Evolutionary conservation across 768 basidiomycete species (phyloP).

Genomic region (Tephrocybe sp.): DNA sequence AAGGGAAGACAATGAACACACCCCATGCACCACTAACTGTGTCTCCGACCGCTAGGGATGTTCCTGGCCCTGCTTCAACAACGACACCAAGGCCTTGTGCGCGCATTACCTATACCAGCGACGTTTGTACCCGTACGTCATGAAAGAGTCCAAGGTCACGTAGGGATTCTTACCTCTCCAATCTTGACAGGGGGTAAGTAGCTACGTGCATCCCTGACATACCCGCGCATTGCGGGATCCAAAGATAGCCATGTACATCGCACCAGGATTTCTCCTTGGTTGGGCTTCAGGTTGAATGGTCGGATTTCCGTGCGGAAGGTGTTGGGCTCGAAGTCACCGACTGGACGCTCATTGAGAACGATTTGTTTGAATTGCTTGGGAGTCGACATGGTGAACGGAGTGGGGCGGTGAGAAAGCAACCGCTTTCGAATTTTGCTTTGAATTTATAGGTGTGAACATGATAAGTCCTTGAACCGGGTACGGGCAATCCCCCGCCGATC

Average conservation of each 20-base stretch:
- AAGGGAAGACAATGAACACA: constrained; percentile 29
- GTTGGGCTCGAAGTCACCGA: constrained; percentile 59
- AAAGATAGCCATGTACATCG: constrained; percentile 75
- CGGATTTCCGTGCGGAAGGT: constrained; percentile 68
- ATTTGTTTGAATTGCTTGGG: constrained; percentile 54
- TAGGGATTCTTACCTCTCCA: constrained; percentile 43
- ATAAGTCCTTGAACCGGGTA: neutral
- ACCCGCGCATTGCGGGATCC: constrained; percentile 89
- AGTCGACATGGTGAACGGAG: constrained; percentile 6
- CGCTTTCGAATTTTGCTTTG: too few species aligned
- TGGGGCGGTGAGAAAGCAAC: neutral
- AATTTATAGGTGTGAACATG: neutral
- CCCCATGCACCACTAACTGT: constrained; percentile 61
- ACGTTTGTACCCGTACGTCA: constrained; percentile 1
- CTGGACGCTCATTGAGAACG: constrained; percentile 75
- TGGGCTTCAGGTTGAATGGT: constrained; percentile 53
- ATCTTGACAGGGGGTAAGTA: constrained; percentile 73
- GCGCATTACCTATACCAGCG: constrained; percentile 61
- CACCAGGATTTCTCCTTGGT: constrained; percentile 60
- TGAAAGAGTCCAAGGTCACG: neutral
- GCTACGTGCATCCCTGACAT: constrained; percentile 68
- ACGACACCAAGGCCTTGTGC: constrained; percentile 67
- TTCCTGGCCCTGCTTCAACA: constrained; percentile 51
- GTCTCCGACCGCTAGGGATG: constrained; percentile 62
- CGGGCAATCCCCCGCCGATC: constrained; percentile 6